Evolutionary conservation across 2,329 filamentous ascomycete genomes (phyloP).

Genomic region (Penicillium sclerotiorum): DNA sequence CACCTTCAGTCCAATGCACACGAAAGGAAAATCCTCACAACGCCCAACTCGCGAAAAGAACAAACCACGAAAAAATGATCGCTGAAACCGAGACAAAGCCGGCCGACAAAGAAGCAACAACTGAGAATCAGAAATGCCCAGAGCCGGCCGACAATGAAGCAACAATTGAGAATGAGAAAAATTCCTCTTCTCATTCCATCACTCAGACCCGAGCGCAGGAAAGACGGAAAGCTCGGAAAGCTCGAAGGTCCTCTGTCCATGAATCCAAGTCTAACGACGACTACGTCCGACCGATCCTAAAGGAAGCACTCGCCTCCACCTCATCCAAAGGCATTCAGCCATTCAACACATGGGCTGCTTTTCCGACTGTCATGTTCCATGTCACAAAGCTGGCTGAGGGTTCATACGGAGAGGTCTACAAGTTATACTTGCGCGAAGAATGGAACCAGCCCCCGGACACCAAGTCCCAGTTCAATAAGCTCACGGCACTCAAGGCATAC

Average conservation of each 20-base stretch:
- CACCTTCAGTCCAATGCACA: too few relatives aligned
- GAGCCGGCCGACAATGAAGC: too few relatives aligned
- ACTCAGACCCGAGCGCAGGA: slow-evolving; percentile 10
- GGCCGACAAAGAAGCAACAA: too few relatives aligned
- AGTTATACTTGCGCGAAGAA: slow-evolving; percentile 50
- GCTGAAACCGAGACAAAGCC: too few relatives aligned
- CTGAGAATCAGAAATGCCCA: too few relatives aligned
- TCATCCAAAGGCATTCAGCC: slow-evolving; percentile 41
- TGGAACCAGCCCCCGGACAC: slow-evolving; percentile 37
- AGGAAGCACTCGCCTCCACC: slow-evolving; percentile 39
- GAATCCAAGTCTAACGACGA: slow-evolving; percentile 34
- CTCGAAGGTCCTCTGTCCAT: slow-evolving; percentile 36
- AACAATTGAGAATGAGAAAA: too few relatives aligned
- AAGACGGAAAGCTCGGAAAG: slow-evolving; percentile 23
- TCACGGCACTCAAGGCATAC: slow-evolving; percentile 41
- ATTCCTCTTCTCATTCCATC: neutral
- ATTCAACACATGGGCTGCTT: slow-evolving; percentile 43
- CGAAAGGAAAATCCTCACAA: too few relatives aligned
- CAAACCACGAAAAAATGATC: too few relatives aligned
- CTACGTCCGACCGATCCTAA: slow-evolving; percentile 41
- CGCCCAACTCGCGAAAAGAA: too few relatives aligned
- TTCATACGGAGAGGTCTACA: slow-evolving; percentile 68
- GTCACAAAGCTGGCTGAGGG: slow-evolving; percentile 67
- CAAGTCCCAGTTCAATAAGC: slow-evolving; percentile 40
- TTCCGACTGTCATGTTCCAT: slow-evolving; percentile 42